Conservation (phyloP, 2,329 filamentous ascomycete genomes). For the Polytolypa hystricis region DNA sequence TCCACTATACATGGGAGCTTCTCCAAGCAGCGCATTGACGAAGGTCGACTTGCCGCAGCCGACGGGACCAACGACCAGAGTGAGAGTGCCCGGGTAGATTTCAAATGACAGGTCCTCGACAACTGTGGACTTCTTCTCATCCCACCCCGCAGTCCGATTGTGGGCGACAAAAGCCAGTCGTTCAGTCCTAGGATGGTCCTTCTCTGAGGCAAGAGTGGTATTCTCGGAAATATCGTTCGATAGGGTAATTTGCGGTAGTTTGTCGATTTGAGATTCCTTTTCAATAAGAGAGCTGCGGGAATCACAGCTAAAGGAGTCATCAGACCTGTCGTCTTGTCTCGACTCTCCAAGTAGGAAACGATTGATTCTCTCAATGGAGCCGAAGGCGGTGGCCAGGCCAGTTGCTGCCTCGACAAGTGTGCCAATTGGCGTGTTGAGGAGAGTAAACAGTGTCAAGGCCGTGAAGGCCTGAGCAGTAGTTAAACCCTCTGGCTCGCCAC, state of each 20-base stretch:
- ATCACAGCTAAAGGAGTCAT: too few species aligned
- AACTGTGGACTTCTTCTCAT: slow-evolving; percentile 29
- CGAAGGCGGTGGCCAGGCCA: not conserved
- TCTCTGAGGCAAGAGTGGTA: too few species aligned
- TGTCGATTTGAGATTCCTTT: too few species aligned
- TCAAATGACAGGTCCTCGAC: slow-evolving; percentile 32
- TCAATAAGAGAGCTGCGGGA: too few species aligned
- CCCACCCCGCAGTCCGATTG: slow-evolving; percentile 39
- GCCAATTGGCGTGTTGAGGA: not conserved
- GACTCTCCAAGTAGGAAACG: slow-evolving; percentile 16
- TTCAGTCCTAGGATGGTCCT: too few species aligned
- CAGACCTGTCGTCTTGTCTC: too few species aligned
- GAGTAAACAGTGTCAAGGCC: not conserved
- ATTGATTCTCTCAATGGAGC: slow-evolving; percentile 13
- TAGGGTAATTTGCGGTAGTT: too few species aligned
- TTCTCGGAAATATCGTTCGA: too few species aligned
- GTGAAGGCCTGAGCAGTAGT: too few species aligned
- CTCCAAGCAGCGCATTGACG: slow-evolving; percentile 35
- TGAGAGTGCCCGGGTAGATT: slow-evolving; percentile 34
- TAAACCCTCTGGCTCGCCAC: too few species aligned
- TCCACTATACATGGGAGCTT: slow-evolving; percentile 27
- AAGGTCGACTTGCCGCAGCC: slow-evolving; percentile 45
- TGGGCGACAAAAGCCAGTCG: slow-evolving; percentile 26
- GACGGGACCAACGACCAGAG: slow-evolving; percentile 40
- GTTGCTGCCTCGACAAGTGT: not conserved